phyloP scores from a whole-genome alignment of 305 asterid genomes.

The Fraxinus dipetala region DNA sequence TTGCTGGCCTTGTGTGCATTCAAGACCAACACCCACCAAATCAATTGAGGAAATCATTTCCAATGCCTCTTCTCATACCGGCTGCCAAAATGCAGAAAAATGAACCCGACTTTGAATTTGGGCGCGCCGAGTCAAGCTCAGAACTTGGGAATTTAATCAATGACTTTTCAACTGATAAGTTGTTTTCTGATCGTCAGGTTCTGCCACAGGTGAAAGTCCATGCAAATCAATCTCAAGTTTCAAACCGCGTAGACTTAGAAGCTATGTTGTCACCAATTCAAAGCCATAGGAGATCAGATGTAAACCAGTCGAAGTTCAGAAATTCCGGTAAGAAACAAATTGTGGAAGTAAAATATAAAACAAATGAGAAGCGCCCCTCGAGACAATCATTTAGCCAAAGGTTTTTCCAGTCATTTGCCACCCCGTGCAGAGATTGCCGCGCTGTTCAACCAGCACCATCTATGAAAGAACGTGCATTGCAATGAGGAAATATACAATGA shows the following conservation, averaged over 20 bases:
- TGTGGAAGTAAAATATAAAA: conserved; percentile 22
- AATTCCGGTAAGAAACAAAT: conserved; percentile 15
- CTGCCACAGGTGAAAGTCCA: conserved; percentile 12
- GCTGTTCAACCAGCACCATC: conserved; percentile 27
- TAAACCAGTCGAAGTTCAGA: conserved; percentile 20
- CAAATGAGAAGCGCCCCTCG: conserved; percentile 26
- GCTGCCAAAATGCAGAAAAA: conserved; percentile 16
- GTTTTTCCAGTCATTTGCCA: conserved; percentile 38
- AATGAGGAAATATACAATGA: not conserved
- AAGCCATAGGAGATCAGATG: conserved; percentile 24
- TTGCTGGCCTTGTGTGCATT: conserved; percentile 43
- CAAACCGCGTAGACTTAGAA: conserved; percentile 19
- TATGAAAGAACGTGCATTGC: not conserved
- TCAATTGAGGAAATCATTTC: conserved; percentile 7
- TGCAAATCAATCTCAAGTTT: conserved; percentile 25
- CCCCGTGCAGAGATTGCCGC: conserved; percentile 51
- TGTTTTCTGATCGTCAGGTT: conserved; percentile 20
- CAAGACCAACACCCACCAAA: conserved; percentile 29
- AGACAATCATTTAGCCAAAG: conserved; percentile 36
- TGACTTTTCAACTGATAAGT: conserved; percentile 19
- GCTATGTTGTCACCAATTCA: conserved; percentile 24
- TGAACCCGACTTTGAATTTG: conserved; percentile 43
- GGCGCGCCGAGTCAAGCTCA: conserved; percentile 16
- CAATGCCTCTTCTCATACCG: conserved; percentile 8
- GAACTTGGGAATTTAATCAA: conserved; percentile 12